Percentiles rank a stretch among this genome's conserved stretches.
Conservation (phyloP, 345 rosid genomes). For the Leavenworthia alabamica region DNA sequence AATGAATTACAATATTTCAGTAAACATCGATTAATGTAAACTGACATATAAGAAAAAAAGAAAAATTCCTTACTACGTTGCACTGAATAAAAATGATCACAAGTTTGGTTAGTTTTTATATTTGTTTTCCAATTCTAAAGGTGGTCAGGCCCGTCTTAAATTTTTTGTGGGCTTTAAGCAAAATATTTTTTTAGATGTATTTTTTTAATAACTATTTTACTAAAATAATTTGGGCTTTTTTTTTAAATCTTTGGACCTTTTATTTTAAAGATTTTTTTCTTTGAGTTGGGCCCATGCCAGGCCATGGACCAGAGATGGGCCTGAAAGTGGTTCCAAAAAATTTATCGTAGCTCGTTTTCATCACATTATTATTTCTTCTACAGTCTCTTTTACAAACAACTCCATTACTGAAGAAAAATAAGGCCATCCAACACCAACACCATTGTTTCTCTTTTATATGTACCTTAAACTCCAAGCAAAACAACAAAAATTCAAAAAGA, state of each 20-base stretch:
- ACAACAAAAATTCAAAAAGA: not conserved
- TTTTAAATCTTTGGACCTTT: too few species aligned
- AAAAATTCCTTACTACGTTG: not conserved
- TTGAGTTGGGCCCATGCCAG: too few species aligned
- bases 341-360: not conserved
- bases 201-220: too few species aligned
- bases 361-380: not conserved
- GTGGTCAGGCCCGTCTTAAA: too few species aligned
- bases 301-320: too few species aligned
- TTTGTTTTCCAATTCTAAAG: not conserved
- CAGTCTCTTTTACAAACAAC: not conserved
- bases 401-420: not conserved
- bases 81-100: not conserved
- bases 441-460: slow-evolving; percentile 11
- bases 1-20: not conserved
- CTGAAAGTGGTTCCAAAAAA: too few species aligned
- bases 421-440: too few species aligned
- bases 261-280: too few species aligned
- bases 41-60: not conserved
- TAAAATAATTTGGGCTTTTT: too few species aligned
- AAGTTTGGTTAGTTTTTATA: not conserved
- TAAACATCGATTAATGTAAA: too few species aligned
- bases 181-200: too few species aligned
- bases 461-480: slow-evolving; percentile 24
- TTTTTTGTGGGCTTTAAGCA: too few species aligned